These are phyloP conservation scores for Parietichytrium sp. DNA, from an alignment of 108 stramenopile genomes.

Conservation along the genomic window DNA sequence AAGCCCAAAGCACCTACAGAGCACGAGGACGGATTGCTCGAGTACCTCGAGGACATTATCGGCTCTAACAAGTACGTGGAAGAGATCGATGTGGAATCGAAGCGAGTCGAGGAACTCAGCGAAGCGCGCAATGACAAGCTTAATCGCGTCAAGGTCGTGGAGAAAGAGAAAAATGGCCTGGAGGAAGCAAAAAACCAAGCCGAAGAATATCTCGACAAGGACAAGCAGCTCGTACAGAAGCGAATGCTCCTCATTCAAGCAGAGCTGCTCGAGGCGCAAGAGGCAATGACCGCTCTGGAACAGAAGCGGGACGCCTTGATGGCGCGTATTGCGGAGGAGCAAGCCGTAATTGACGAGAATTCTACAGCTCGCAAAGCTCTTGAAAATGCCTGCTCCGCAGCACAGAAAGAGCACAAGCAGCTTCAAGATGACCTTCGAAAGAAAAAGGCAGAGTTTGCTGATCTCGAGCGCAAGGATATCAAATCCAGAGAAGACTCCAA, in stretches of 20 bases:
- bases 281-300: conserved; percentile 52
- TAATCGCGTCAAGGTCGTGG: conserved; percentile 89
- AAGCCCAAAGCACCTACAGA: conserved; percentile 84
- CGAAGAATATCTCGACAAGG: conserved; percentile 74
- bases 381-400: conserved; percentile 45
- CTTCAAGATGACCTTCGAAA: conserved; percentile 63
- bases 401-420: conserved; percentile 67
- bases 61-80: conserved; percentile 88
- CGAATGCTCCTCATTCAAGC: conserved; percentile 82
- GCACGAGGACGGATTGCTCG: conserved; percentile 93
- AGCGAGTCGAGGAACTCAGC: conserved; percentile 74
- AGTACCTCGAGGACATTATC: conserved; percentile 98
- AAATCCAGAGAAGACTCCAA: conserved; percentile 86
- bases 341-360: background rate
- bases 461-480: conserved; percentile 86
- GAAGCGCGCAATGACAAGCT: conserved; percentile 82
- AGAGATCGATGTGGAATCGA: conserved; percentile 76
- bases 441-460: conserved; percentile 80
- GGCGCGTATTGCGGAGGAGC: conserved; percentile 47
- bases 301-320: conserved; percentile 57
- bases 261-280: conserved; percentile 43
- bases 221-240: conserved; percentile 80
- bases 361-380: background rate
- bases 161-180: conserved; percentile 86
- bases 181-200: conserved; percentile 86